Conservation (phyloP, 768 basidiomycete genomes). For the Cyclocybe aegerita region DNA sequence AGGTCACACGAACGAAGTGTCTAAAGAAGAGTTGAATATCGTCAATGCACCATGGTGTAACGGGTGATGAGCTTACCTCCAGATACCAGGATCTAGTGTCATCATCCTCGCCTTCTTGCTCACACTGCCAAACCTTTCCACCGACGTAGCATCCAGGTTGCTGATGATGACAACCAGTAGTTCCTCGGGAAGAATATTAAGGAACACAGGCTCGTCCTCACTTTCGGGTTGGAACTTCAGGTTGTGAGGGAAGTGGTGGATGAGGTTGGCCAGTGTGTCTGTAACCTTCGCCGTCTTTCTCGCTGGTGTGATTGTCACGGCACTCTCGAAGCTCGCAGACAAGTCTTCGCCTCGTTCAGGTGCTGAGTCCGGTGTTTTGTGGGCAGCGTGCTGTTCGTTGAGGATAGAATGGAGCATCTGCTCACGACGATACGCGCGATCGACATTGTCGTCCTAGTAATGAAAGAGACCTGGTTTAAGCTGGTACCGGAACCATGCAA, state of each 20-base stretch:
- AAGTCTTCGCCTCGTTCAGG: conserved; percentile 22
- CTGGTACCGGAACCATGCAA: conserved; percentile 1
- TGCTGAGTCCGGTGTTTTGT: conserved; percentile 7
- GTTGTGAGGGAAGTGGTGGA: conserved; percentile 46
- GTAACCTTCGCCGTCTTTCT: conserved; percentile 25
- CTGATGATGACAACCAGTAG: conserved; percentile 67
- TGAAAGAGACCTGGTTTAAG: conserved; percentile 1
- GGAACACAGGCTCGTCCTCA: conserved; percentile 52
- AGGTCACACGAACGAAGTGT: conserved; percentile 60
- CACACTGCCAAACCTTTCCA: conserved; percentile 78
- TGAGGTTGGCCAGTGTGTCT: conserved; percentile 43
- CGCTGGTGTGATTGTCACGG: conserved; percentile 23
- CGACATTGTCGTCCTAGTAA: conserved; percentile 63
- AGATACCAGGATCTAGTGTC: conserved; percentile 66
- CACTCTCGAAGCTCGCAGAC: conserved; percentile 23
- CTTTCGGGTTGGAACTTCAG: conserved; percentile 69
- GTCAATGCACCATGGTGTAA: conserved; percentile 1
- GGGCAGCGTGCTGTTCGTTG: conserved; percentile 20
- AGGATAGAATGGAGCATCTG: conserved; percentile 44
- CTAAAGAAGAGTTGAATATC: conserved; percentile 32
- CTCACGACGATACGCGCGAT: conserved; percentile 62
- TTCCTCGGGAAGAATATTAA: conserved; percentile 74
- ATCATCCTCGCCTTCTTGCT: conserved; percentile 75
- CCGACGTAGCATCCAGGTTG: conserved; percentile 58
- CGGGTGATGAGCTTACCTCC: conserved; percentile 56